Percentiles rank a stretch among this genome's conserved stretches.
phyloP scores from a whole-genome alignment of 352 stramenopile genomes.

The Globisporangium polare region DNA sequence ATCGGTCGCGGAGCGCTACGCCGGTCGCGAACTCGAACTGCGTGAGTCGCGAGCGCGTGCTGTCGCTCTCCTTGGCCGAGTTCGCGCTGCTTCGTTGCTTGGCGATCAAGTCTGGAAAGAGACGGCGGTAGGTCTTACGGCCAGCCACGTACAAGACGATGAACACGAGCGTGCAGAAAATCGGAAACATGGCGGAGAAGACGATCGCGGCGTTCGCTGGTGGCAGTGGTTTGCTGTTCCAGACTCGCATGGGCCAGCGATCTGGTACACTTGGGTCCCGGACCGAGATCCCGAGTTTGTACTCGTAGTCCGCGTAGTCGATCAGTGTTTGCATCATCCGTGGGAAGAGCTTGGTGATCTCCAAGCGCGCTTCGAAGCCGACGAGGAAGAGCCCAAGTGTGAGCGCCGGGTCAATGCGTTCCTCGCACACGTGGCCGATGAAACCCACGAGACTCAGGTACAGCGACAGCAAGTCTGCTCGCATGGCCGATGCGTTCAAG shows the following conservation, averaged over 20 bases:
- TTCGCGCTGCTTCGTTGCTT: conserved; percentile 6
- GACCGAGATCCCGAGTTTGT: not conserved
- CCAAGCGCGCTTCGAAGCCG: not conserved
- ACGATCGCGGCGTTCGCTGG: not conserved
- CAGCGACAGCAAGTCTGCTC: conserved; percentile 8
- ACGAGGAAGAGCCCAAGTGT: not conserved
- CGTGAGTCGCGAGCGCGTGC: not conserved
- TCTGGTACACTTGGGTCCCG: not conserved
- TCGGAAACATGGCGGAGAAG: not conserved
- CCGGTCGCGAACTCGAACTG: conserved; percentile 14
- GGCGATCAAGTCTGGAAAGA: not conserved
- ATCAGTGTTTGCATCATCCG: not conserved
- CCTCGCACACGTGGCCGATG: conserved; percentile 24
- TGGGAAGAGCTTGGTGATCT: not conserved
- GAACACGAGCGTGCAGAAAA: conserved; percentile 4
- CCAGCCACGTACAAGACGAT: not conserved
- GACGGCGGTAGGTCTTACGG: conserved; percentile 6
- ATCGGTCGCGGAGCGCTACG: conserved; percentile 6
- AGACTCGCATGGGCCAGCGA: not conserved
- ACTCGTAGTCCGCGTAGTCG: conserved; percentile 3
- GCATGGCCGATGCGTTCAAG: conserved; percentile 6
- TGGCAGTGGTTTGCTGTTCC: conserved; percentile 2
- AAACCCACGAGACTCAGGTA: conserved; percentile 7
- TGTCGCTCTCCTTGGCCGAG: conserved; percentile 3
- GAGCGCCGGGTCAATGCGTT: conserved; percentile 16